Percentiles rank a stretch among this genome's conserved stretches.
These are phyloP conservation scores for Candida silvatica DNA, from an alignment of 805 yeast species.

Conservation along the genomic window DNA sequence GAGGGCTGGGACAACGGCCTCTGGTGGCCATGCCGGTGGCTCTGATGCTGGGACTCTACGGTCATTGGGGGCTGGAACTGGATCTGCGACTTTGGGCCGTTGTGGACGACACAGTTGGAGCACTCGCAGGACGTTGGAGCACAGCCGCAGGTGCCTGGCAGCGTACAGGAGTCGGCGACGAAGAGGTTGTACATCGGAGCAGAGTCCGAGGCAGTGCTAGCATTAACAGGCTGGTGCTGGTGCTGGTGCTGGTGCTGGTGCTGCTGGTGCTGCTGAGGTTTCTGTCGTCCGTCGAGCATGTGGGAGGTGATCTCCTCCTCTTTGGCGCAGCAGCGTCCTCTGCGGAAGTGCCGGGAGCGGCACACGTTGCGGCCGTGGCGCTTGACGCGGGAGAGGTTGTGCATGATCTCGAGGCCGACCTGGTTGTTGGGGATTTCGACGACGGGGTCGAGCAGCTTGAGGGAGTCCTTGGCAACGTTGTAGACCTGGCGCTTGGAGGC, in stretches of 20 bases:
- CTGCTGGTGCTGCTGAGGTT: background rate
- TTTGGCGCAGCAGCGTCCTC: too few relatives aligned
- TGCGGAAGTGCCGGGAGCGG: slow-evolving; percentile 3
- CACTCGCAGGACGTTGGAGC: slow-evolving; percentile 24
- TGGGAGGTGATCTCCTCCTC: slow-evolving; percentile 1
- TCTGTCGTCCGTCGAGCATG: background rate
- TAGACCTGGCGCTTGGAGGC: slow-evolving; percentile 28
- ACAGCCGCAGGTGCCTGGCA: slow-evolving; percentile 28
- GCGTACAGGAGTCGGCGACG: slow-evolving; percentile 24
- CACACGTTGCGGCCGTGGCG: slow-evolving; percentile 13
- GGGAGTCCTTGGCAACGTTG: slow-evolving; percentile 26
- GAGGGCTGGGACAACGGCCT: background rate
- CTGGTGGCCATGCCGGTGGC: too few relatives aligned
- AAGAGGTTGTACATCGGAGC: slow-evolving; percentile 20
- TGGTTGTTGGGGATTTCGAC: slow-evolving; percentile 23
- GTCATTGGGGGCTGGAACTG: too few relatives aligned
- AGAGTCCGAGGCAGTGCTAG: background rate
- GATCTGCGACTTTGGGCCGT: slow-evolving; percentile 6
- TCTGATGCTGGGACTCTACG: too few relatives aligned
- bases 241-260: background rate
- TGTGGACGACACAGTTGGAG: slow-evolving; percentile 23
- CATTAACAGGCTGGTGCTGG: too few relatives aligned
- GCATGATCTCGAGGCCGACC: slow-evolving; percentile 23
- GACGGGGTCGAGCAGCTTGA: slow-evolving; percentile 25
- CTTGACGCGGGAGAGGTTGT: slow-evolving; percentile 11